Evolutionary conservation across 1,284 basidiomycete species (phyloP).

Genomic region (Microbotryum silenes-acaulis): DNA sequence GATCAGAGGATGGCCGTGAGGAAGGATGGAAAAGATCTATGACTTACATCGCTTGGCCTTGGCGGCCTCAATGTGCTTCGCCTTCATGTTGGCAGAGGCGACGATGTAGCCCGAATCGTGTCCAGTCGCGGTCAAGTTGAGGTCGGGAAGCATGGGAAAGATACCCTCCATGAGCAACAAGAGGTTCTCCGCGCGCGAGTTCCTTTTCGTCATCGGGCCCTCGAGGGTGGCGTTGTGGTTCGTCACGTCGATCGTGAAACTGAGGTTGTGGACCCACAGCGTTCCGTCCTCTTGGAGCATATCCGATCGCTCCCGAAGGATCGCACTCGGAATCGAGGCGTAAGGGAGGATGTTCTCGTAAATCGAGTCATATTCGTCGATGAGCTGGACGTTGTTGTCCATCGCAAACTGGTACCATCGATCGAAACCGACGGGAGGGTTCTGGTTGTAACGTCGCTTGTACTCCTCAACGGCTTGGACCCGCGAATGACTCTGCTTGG

Average conservation of each 20-base stretch:
- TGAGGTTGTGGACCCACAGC: slow-evolving; percentile 22
- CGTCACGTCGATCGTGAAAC: slow-evolving; percentile 19
- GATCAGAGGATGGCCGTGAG: too few species aligned
- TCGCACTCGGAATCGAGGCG: slow-evolving; percentile 19
- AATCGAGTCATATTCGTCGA: slow-evolving; percentile 37
- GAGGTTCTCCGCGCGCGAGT: slow-evolving; percentile 18
- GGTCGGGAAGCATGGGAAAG: slow-evolving; percentile 13
- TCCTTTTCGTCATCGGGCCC: slow-evolving; percentile 20
- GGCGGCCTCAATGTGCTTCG: too few species aligned
- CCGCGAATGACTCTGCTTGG: slow-evolving; percentile 23
- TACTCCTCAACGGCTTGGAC: slow-evolving; percentile 33
- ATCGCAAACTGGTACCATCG: slow-evolving; percentile 30
- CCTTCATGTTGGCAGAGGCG: too few species aligned
- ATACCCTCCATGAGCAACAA: slow-evolving; percentile 18
- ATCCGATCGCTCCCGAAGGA: slow-evolving; percentile 18
- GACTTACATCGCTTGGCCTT: too few species aligned
- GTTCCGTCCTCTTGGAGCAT: slow-evolving; percentile 18
- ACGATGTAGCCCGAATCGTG: too few species aligned
- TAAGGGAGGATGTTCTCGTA: slow-evolving; percentile 25
- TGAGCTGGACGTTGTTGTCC: slow-evolving; percentile 24
- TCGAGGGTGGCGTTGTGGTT: slow-evolving; percentile 5
- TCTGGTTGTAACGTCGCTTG: slow-evolving; percentile 22
- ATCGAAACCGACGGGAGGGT: slow-evolving; percentile 32
- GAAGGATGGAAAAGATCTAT: too few species aligned
- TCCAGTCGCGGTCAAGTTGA: slow-evolving; percentile 5